Conservation (phyloP, 1,139 yeast genomes). For the Saccharomyces hybrid region DNA sequence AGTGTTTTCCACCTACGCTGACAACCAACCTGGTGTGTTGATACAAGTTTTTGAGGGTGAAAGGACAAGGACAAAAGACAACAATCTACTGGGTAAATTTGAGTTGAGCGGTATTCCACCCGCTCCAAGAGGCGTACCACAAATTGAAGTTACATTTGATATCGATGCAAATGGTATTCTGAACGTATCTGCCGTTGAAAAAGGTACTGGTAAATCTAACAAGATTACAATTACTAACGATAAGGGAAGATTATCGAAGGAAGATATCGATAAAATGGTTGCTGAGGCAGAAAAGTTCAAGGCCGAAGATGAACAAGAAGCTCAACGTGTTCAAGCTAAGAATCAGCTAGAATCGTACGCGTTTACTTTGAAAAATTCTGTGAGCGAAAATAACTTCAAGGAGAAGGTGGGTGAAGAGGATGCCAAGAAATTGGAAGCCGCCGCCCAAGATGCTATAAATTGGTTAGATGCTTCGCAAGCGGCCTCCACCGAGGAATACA, state of each 20-base stretch:
- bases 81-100: constrained; percentile 91
- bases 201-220: constrained; percentile 82
- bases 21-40: constrained; percentile 94
- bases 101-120: constrained; percentile 95
- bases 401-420: constrained; percentile 82
- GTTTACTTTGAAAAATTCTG: constrained; percentile 67
- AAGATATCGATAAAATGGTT: constrained; percentile 90
- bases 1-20: constrained; percentile 94
- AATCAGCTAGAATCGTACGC: constrained; percentile 84
- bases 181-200: constrained; percentile 89
- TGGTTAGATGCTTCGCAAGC: constrained; percentile 83
- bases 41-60: constrained; percentile 98
- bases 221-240: constrained; percentile 81
- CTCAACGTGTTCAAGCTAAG: constrained; percentile 71
- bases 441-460: constrained; percentile 73
- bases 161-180: constrained; percentile 95
- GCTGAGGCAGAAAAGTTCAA: constrained; percentile 79
- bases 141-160: constrained; percentile 93
- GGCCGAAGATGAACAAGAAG: constrained; percentile 74
- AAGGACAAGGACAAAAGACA: constrained; percentile 92
- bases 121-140: constrained; percentile 98
- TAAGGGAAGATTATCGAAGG: constrained; percentile 90
- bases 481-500: constrained; percentile 80
- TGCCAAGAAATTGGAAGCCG: constrained; percentile 74
- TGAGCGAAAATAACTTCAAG: constrained; percentile 56